Conservation (phyloP, 148 eudicot genomes). For the Dysphania ambrosioides region DNA sequence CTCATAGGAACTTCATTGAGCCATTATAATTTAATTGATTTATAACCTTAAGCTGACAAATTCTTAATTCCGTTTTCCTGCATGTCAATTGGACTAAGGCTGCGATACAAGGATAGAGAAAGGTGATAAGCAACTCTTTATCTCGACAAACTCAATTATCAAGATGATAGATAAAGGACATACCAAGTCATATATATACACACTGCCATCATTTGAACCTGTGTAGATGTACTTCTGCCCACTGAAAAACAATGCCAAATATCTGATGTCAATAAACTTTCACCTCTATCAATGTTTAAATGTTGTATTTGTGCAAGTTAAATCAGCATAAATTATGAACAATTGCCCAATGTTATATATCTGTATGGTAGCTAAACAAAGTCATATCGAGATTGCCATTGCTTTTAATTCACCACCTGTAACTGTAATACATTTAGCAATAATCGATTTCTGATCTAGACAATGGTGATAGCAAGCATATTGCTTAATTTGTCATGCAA, state of each 20-base stretch:
- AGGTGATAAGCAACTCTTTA: too few species aligned
- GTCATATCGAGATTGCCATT: too few species aligned
- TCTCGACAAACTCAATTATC: neutral
- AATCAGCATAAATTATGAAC: too few species aligned
- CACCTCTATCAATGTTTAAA: neutral
- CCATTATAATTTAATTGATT: neutral
- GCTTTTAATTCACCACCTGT: too few species aligned
- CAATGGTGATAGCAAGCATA: too few species aligned
- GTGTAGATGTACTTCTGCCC: slow-evolving; percentile 83
- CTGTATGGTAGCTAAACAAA: too few species aligned
- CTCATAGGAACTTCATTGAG: neutral
- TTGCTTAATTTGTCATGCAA: too few species aligned
- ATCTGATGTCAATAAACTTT: neutral
- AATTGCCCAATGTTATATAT: too few species aligned
- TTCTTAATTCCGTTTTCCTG: neutral
- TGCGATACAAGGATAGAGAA: neutral
- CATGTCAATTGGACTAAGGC: neutral
- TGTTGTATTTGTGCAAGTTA: too few species aligned
- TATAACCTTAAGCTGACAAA: neutral
- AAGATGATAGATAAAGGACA: slow-evolving; percentile 23
- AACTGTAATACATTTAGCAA: too few species aligned
- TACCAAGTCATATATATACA: slow-evolving; percentile 76
- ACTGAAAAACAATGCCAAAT: slow-evolving; percentile 34
- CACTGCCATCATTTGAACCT: slow-evolving; percentile 60
- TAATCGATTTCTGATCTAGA: too few species aligned